These are phyloP conservation scores for Nicotiana rustica DNA, from an alignment of 305 asterid species.

Conservation along the genomic window DNA sequence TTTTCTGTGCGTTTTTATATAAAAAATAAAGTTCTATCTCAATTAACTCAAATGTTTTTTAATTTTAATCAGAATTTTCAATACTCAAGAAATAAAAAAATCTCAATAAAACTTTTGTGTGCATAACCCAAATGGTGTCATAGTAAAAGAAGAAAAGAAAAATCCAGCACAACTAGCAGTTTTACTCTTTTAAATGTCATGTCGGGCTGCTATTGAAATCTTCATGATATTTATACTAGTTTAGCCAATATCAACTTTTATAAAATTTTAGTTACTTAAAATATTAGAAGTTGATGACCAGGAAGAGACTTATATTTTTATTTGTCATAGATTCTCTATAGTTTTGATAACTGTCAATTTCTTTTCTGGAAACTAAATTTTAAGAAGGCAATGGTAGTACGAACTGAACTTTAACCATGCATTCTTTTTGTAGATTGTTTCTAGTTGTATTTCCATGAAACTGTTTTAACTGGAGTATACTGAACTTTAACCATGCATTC, in stretches of 20 bases:
- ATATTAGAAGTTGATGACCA: slow-evolving; percentile 6
- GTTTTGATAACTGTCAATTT: slow-evolving; percentile 17
- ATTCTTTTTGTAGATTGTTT: slow-evolving; percentile 26
- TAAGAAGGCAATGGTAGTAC: neutral
- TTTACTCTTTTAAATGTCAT: neutral
- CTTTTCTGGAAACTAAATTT: slow-evolving; percentile 19
- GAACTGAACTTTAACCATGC: slow-evolving; percentile 9
- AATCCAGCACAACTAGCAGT: slow-evolving; percentile 2
- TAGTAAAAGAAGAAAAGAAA: neutral
- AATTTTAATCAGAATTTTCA: neutral
- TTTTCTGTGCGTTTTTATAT: neutral
- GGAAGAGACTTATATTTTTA: slow-evolving; percentile 23
- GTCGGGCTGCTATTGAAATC: neutral
- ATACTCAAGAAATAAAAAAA: neutral
- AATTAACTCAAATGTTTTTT: neutral
- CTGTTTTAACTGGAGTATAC: slow-evolving; percentile 4
- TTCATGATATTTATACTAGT: neutral
- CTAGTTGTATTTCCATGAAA: slow-evolving; percentile 29
- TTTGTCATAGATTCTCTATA: neutral
- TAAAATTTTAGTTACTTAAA: slow-evolving; percentile 21
- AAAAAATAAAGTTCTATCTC: neutral
- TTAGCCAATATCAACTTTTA: neutral
- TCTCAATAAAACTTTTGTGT: neutral
- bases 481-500: slow-evolving; percentile 1
- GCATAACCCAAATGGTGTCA: neutral